Evolutionary conservation across 495 filamentous ascomycete genomes (phyloP), one percentile per base, ranked within the genome.

Genomic region (Xylaria longipes): DNA sequence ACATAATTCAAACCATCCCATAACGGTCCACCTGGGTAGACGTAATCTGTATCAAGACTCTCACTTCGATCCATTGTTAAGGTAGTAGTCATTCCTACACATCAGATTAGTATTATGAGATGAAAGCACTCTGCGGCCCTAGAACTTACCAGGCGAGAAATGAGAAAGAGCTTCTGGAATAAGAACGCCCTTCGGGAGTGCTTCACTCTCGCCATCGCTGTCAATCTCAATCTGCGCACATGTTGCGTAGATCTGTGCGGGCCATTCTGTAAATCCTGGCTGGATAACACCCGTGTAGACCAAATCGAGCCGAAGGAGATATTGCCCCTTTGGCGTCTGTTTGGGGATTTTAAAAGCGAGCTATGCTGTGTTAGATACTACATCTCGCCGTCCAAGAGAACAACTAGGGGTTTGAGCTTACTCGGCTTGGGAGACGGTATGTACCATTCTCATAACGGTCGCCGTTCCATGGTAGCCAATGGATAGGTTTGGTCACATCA

Each of bases 221-320:
- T 46, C 62, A 0, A 68, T 31, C n/a, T 45, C 17, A 14, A 68
- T 68, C 65, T 68, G 65, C 14, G 25, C n/a, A 27, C 65, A 68
- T 8, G n/a, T 54, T 6, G 65, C 14, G 20, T 68, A 68, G 1
- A 68, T 7, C 22, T 68, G 48, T 22, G 62, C 22, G 4, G 12
- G 41, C 5, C 5, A 46, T 5, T 17, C 15, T 12, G 62, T 65
- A 25, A 35, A 46, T 5, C n/a, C n/a, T 0, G 15, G 14, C 29
- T 65, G n/a, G 41, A 29, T 31, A 33, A 68, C 45, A 22, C 65
- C 48, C 8, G 65, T 45, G 2, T 48, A 39, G 0, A 56, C 33
- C 48, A 68, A 20, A 20, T 68, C 65, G 17, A 31, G 11, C 17
- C 65, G 45, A 14, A 68, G 65, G 1, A 68, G 65, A 35, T 68